Evolutionary conservation across 176 grass and related monocot species (phyloP), one percentile per base, ranked within the genome.

Genomic region (Stipa capillata): DNA sequence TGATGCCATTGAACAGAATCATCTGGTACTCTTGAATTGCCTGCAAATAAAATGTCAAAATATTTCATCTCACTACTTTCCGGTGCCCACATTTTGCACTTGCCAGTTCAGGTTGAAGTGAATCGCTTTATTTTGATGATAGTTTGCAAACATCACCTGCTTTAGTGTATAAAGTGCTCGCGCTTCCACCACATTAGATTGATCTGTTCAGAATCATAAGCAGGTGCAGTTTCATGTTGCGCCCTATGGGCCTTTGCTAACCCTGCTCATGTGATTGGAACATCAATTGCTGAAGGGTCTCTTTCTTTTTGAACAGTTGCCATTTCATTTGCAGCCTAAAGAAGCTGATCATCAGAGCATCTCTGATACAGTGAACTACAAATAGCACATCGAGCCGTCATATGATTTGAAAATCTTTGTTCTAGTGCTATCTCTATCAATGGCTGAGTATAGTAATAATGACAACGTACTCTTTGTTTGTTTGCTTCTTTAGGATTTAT

Each of bases 401-500:
- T 97, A 84, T 97, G 90, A 84, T 86, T 93, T n/a, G n/a, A n/a
- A n/a, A n/a, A n/a, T n/a, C n/a, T n/a, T n/a, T n/a, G n/a, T n/a
- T n/a, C n/a, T n/a, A n/a, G n/a, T n/a, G n/a, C n/a, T n/a, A n/a
- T n/a, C n/a, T n/a, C n/a, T n/a, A n/a, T n/a, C n/a, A n/a, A n/a
- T n/a, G n/a, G n/a, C n/a, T n/a, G n/a, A n/a, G n/a, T n/a, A n/a
- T n/a, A n/a, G n/a, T n/a, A n/a, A n/a, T n/a, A n/a, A n/a, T n/a
- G n/a, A n/a, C n/a, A n/a, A n/a, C n/a, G n/a, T n/a, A n/a, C n/a
- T n/a, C n/a, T n/a, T n/a, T n/a, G n/a, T n/a, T n/a, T n/a, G n/a
- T n/a, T n/a, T n/a, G n/a, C n/a, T n/a, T n/a, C n/a, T n/a, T n/a
- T 97, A 77, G 94, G 94, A 61, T 97, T 97, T 88, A 94, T 97